phyloP scores from a whole-genome alignment of 2,329 filamentous ascomycete genomes.

The Colletotrichum aenigma region DNA sequence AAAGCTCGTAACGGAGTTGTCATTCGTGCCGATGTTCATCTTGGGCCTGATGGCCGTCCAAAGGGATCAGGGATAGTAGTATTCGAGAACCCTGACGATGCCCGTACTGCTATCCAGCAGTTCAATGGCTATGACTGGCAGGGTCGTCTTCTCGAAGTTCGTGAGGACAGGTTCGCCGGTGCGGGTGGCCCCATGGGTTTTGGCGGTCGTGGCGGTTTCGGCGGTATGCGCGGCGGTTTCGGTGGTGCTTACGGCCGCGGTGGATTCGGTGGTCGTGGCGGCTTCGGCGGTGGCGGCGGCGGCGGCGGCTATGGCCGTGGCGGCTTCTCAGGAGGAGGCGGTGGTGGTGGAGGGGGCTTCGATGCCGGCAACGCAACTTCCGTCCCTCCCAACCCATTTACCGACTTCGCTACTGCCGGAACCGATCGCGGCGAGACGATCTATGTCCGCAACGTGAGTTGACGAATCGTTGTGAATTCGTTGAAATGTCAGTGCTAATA shows the following conservation, averaged over 20 bases:
- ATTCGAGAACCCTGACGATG: constrained; percentile 93
- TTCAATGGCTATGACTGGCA: constrained; percentile 99
- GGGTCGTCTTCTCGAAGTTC: constrained; percentile 89
- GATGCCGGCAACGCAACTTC: constrained; percentile 55
- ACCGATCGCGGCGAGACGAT: constrained; percentile 85
- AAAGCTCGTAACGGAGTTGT: constrained; percentile 73
- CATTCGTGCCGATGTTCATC: constrained; percentile 93
- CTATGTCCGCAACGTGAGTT: constrained; percentile 94
- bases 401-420: constrained; percentile 86
- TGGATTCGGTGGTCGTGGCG: constrained; percentile 48
- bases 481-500: constrained; percentile 21
- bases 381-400: constrained; percentile 85
- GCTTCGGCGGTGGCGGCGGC: constrained; percentile 45
- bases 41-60: constrained; percentile 87
- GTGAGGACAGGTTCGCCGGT: constrained; percentile 91
- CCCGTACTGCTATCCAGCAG: constrained; percentile 92
- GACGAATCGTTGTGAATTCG: background rate
- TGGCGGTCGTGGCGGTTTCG: constrained; percentile 65
- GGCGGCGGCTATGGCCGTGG: constrained; percentile 48
- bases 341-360: constrained; percentile 35
- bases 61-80: constrained; percentile 98
- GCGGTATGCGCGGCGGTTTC: constrained; percentile 62
- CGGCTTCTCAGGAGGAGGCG: constrained; percentile 42
- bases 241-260: constrained; percentile 56
- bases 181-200: constrained; percentile 54